A percentile compares a stretch with the other conserved stretches of the same genome.
Conservation (phyloP, 2,329 filamentous ascomycete species). For the Raffaelea ambrosiae region DNA sequence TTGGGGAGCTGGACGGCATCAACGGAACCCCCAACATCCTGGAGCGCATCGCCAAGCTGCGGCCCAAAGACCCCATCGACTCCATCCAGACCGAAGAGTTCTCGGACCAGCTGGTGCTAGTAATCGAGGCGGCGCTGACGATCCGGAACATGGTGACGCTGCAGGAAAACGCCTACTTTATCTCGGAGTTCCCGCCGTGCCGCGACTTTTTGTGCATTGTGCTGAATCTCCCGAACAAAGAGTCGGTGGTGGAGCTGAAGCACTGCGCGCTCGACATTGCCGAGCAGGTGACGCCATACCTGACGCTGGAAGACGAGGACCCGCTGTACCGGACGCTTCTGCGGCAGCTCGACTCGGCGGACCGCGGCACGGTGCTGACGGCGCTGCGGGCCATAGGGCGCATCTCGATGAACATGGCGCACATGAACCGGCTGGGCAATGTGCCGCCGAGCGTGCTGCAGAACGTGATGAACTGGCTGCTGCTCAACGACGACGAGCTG, state of each 20-base stretch:
- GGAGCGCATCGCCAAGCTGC: conserved; percentile 59
- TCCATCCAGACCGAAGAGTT: conserved; percentile 66
- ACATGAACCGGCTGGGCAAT: conserved; percentile 65
- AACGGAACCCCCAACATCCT: conserved; percentile 66
- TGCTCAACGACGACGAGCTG: conserved; percentile 84
- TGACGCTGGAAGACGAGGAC: conserved; percentile 62
- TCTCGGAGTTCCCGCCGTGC: conserved; percentile 65
- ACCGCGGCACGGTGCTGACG: conserved; percentile 75
- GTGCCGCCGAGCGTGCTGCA: conserved; percentile 59
- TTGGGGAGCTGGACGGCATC: conserved; percentile 41
- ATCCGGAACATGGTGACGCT: conserved; percentile 95
- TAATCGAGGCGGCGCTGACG: conserved; percentile 81
- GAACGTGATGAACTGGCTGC: conserved; percentile 62
- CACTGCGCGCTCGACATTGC: conserved; percentile 88
- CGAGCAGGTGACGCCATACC: conserved; percentile 79
- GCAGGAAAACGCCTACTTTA: conserved; percentile 75
- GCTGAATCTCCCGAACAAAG: conserved; percentile 64
- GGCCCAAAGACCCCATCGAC: conserved; percentile 50
- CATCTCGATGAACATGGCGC: conserved; percentile 79
- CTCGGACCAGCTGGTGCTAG: conserved; percentile 60
- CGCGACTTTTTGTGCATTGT: conserved; percentile 79
- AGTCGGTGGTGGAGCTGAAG: conserved; percentile 72
- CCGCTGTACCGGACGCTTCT: conserved; percentile 72
- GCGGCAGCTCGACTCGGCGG: conserved; percentile 53
- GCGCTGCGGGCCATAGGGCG: conserved; percentile 74